phyloP scores from a whole-genome alignment of 2,329 filamentous ascomycete genomes.

The Endocalyx cinctus region DNA sequence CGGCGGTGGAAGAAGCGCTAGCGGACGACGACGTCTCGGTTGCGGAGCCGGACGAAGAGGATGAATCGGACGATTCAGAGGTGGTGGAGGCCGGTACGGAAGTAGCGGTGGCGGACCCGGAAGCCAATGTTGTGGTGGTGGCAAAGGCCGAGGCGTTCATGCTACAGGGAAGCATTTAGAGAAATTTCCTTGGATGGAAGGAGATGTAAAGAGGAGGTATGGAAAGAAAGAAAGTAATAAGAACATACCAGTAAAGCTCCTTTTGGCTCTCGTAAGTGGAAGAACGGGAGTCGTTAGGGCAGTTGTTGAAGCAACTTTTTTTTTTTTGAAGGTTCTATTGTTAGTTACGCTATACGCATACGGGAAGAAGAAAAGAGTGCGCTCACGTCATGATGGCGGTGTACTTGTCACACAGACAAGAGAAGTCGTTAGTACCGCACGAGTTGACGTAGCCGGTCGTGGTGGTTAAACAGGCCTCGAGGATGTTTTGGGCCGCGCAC shows the following conservation, averaged over 20 bases:
- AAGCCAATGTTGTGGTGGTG: slow-evolving; percentile 20
- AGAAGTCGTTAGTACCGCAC: slow-evolving; percentile 29
- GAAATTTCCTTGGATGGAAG: not conserved
- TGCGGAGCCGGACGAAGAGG: slow-evolving; percentile 4
- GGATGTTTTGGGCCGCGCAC: slow-evolving; percentile 32
- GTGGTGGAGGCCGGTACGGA: slow-evolving; percentile 9
- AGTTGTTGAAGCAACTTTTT: slow-evolving; percentile 58
- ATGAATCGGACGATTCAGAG: slow-evolving; percentile 6
- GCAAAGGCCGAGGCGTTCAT: not conserved
- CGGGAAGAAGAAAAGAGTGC: slow-evolving; percentile 5
- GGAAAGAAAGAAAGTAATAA: not conserved
- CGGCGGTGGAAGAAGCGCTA: no score
- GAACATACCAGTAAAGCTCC: slow-evolving; percentile 23
- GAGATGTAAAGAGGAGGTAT: not conserved
- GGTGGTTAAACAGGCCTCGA: slow-evolving; percentile 32
- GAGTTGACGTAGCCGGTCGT: slow-evolving; percentile 29
- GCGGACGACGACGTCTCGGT: slow-evolving; percentile 6
- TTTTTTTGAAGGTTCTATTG: slow-evolving; percentile 1
- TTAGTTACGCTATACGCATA: slow-evolving; percentile 4
- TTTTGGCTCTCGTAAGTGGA: slow-evolving; percentile 18
- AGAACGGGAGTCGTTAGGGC: slow-evolving; percentile 41
- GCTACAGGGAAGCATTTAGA: not conserved
- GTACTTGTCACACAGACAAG: slow-evolving; percentile 54
- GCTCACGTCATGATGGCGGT: slow-evolving; percentile 45
- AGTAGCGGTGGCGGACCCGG: slow-evolving; percentile 20